Conservation (phyloP, 805 yeast genomes). For the Wickerhamomyces pijperi region DNA sequence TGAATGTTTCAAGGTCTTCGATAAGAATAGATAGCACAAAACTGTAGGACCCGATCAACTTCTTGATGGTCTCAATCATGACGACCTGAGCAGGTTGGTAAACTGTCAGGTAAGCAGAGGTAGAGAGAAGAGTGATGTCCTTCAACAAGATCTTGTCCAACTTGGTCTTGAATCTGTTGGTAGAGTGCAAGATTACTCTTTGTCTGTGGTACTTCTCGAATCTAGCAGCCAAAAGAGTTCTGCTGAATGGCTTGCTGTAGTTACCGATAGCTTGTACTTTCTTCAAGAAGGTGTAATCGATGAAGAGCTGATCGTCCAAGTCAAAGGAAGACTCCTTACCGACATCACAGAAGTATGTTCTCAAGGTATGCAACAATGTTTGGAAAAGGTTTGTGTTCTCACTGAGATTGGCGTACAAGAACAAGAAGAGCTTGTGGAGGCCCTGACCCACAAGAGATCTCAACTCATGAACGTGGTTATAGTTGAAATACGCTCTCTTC, state of each 20-base stretch:
- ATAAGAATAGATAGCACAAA: constrained; percentile 41
- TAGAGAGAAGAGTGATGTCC: constrained; percentile 53
- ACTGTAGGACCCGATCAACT: constrained; percentile 55
- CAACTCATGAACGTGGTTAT: constrained; percentile 44
- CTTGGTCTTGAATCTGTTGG: constrained; percentile 59
- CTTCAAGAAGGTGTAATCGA: constrained; percentile 45
- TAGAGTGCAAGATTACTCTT: constrained; percentile 59
- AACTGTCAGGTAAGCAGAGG: constrained; percentile 63
- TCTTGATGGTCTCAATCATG: constrained; percentile 56
- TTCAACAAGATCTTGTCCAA: constrained; percentile 51
- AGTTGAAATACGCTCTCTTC: constrained; percentile 30
- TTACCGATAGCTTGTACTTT: constrained; percentile 55
- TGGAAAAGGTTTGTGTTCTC: constrained; percentile 53
- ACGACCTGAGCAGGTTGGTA: constrained; percentile 59
- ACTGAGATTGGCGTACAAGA: constrained; percentile 30
- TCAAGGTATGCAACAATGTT: constrained; percentile 49
- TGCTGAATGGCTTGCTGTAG: constrained; percentile 58
- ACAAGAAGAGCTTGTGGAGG: constrained; percentile 45
- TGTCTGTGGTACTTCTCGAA: constrained; percentile 65
- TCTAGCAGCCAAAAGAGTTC: constrained; percentile 67
- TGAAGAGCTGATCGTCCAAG: constrained; percentile 38
- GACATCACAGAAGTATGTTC: constrained; percentile 72
- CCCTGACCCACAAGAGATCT: constrained; percentile 50
- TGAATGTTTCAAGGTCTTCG: constrained; percentile 34
- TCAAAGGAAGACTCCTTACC: constrained; percentile 61